Conservation (phyloP, 495 filamentous ascomycete species). For the Melanomma pulvis-pyrius region DNA sequence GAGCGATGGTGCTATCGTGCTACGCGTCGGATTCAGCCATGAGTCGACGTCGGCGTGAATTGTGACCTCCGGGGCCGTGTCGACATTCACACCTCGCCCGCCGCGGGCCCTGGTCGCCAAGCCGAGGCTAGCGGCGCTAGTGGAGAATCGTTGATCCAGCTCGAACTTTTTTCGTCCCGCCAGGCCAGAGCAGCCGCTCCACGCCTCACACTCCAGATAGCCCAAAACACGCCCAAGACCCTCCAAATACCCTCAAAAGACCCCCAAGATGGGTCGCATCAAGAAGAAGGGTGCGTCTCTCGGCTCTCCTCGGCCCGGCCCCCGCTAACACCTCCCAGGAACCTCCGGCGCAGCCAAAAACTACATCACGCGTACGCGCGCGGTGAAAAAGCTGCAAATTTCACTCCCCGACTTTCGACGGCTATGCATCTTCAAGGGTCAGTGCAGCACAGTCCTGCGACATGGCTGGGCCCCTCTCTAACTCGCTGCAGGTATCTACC, state of each 20-base stretch:
- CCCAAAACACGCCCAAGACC: too few relatives aligned
- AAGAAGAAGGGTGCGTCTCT: slow-evolving; percentile 81
- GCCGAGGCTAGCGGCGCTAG: slow-evolving; percentile 8
- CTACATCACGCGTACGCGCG: slow-evolving; percentile 95
- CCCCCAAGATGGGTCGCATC: slow-evolving; percentile 50
- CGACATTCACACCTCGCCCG: neutral
- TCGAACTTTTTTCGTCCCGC: slow-evolving; percentile 35
- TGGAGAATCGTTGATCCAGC: neutral
- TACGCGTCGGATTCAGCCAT: neutral
- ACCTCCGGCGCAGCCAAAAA: slow-evolving; percentile 93
- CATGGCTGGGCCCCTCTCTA: slow-evolving; percentile 9
- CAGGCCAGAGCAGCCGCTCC: neutral
- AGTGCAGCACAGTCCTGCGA: neutral
- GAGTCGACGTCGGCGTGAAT: neutral
- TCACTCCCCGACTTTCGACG: slow-evolving; percentile 95
- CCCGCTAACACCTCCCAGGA: slow-evolving; percentile 52
- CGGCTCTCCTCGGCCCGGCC: neutral
- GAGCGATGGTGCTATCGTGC: neutral
- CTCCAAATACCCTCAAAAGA: neutral
- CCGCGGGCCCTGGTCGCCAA: slow-evolving; percentile 2
- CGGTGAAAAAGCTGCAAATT: slow-evolving; percentile 95
- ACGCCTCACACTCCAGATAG: neutral
- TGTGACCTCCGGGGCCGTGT: neutral
- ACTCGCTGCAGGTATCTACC: slow-evolving; percentile 73
- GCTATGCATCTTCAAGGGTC: slow-evolving; percentile 96